Percentiles rank a stretch among this genome's conserved stretches.
These are phyloP conservation scores for Globisporangium abappressorium DNA, from an alignment of 352 stramenopile genomes.

Conservation along the genomic window DNA sequence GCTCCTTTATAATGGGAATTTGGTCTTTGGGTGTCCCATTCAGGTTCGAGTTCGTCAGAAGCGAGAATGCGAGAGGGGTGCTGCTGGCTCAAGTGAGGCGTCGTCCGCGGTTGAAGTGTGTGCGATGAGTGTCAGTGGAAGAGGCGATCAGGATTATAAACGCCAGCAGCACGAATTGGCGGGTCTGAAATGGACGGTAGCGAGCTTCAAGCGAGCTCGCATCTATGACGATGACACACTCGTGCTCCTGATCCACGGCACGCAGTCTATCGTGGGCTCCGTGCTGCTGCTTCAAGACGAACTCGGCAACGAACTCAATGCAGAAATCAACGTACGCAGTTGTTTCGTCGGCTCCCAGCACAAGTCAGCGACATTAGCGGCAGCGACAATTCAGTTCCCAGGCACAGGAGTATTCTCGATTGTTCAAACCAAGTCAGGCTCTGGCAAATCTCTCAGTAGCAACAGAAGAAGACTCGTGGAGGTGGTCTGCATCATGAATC, in stretches of 20 bases:
- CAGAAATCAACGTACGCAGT: background rate
- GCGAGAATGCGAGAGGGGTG: background rate
- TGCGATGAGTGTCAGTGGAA: conserved; percentile 1
- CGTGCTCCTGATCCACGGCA: conserved; percentile 7
- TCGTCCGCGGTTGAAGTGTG: background rate
- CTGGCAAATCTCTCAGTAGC: background rate
- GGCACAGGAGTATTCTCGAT: background rate
- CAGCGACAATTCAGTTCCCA: too few species aligned
- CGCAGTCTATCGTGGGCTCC: background rate
- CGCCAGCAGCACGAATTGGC: background rate
- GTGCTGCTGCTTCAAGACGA: background rate
- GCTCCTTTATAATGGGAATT: background rate
- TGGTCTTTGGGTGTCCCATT: conserved; percentile 8
- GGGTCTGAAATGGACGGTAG: conserved; percentile 8
- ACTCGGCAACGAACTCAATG: background rate
- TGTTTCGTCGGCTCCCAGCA: background rate
- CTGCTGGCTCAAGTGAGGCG: background rate
- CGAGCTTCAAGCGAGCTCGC: background rate
- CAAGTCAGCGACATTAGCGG: background rate
- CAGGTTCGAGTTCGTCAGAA: conserved; percentile 1
- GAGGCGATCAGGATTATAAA: too few species aligned
- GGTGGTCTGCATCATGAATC: conserved; percentile 3
- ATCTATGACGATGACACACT: conserved; percentile 5
- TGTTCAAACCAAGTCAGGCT: background rate
- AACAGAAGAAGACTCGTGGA: background rate